Evolutionary conservation across 345 rosid species (phyloP).

Genomic region (Corymbia maculata): DNA sequence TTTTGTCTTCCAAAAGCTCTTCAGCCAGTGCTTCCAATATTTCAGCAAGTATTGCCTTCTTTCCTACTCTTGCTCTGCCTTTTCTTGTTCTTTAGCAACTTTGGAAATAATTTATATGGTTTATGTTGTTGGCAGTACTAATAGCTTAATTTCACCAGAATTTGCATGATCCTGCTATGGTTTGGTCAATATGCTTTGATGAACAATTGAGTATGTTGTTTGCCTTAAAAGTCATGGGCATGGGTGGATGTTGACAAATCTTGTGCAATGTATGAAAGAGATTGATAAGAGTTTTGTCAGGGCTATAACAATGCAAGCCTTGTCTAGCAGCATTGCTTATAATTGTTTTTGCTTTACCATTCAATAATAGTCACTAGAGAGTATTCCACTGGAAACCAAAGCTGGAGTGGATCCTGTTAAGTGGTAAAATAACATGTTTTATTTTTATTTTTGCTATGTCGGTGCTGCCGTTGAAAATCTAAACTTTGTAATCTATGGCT

Average conservation of each 20-base stretch:
- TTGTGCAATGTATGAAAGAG: neutral
- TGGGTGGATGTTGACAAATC: neutral
- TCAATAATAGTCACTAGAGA: neutral
- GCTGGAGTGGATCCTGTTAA: neutral
- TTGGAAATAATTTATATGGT: neutral
- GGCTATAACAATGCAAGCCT: neutral
- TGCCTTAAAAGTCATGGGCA: neutral
- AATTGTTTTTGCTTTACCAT: neutral
- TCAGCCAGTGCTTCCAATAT: conserved; percentile 86
- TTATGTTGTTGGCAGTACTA: neutral
- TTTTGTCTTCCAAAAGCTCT: conserved; percentile 93
- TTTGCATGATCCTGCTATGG: neutral
- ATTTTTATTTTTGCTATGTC: neutral
- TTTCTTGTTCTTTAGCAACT: neutral
- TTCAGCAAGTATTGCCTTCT: conserved; percentile 57
- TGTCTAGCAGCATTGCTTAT: neutral
- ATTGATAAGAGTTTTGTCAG: neutral
- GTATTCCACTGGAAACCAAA: neutral
- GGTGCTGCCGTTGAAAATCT: neutral
- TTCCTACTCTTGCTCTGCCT: neutral
- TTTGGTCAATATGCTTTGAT: neutral
- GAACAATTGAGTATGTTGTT: neutral
- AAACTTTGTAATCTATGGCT: neutral
- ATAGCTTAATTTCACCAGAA: neutral
- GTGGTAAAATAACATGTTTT: neutral